A percentile compares a stretch with the other conserved stretches of the same genome.
These are phyloP conservation scores for Tirmania nivea DNA, from an alignment of 495 filamentous ascomycete species.

Conservation along the genomic window DNA sequence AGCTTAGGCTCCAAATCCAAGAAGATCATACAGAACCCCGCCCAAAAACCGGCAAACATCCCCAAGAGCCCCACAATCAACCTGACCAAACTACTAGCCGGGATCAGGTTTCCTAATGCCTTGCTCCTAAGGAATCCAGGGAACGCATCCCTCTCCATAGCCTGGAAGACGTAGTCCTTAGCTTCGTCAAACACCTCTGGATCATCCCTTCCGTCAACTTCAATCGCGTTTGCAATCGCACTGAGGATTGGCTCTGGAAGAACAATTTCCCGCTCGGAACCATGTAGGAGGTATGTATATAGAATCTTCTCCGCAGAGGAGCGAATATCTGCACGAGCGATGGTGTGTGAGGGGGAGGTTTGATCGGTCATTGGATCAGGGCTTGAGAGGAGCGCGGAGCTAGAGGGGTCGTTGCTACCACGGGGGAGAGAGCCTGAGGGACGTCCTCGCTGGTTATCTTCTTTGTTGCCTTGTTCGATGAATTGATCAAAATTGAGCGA, in stretches of 20 bases:
- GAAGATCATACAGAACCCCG: constrained; percentile 78
- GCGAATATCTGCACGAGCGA: constrained; percentile 65
- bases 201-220: constrained; percentile 76
- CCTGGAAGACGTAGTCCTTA: constrained; percentile 98
- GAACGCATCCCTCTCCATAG: constrained; percentile 97
- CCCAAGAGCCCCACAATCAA: constrained; percentile 66
- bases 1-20: constrained; percentile 45
- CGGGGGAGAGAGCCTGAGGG: constrained; percentile 34
- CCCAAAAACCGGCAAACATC: constrained; percentile 85
- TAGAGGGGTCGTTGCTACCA: constrained; percentile 4
- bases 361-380: constrained; percentile 38
- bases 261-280: constrained; percentile 84
- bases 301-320: constrained; percentile 93
- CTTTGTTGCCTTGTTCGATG: constrained; percentile 13
- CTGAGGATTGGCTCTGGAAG: constrained; percentile 68
- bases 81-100: constrained; percentile 60
- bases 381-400: constrained; percentile 17
- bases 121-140: constrained; percentile 88
- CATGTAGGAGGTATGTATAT: constrained; percentile 80
- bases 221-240: constrained; percentile 60
- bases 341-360: constrained; percentile 63
- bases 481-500: constrained; percentile 27
- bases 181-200: constrained; percentile 92
- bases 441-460: too few relatives aligned
- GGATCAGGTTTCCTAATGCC: constrained; percentile 84